These are phyloP conservation scores for Solanum arcanum DNA, from an alignment of 257 asterid genomes.

Conservation along the genomic window DNA sequence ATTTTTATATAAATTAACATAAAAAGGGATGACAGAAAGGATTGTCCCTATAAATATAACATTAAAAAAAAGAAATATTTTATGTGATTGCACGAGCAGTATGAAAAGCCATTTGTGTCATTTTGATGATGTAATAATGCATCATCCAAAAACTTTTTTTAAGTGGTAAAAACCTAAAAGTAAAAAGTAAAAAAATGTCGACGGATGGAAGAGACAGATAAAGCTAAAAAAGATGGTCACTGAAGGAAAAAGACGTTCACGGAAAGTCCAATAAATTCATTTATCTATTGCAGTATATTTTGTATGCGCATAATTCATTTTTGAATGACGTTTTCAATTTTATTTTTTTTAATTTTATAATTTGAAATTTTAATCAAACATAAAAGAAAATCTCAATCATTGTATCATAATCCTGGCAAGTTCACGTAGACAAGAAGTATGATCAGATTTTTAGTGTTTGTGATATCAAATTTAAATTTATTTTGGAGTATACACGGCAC, in stretches of 20 bases:
- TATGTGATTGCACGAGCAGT: background rate
- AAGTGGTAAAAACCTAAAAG: background rate
- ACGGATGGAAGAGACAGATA: background rate
- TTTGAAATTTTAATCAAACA: accelerated
- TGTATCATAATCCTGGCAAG: background rate
- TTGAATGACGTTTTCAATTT: background rate
- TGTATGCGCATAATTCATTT: background rate
- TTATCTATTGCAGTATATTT: background rate
- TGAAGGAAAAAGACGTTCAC: background rate
- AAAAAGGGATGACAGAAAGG: background rate
- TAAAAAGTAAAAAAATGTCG: background rate
- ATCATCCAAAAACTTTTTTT: background rate
- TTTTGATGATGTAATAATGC: background rate
- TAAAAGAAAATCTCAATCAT: background rate
- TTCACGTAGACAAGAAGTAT: background rate
- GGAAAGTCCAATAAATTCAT: background rate
- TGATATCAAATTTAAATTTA: background rate
- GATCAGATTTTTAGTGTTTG: background rate
- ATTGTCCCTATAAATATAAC: background rate
- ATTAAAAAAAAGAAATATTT: background rate
- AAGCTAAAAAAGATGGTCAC: background rate
- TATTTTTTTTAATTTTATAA: background rate
- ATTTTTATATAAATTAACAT: background rate
- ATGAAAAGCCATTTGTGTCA: background rate
- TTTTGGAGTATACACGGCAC: background rate